Base-by-base conservation (phyloP, 495 filamentous ascomycete genomes). In the Tuber borchii region DNA sequence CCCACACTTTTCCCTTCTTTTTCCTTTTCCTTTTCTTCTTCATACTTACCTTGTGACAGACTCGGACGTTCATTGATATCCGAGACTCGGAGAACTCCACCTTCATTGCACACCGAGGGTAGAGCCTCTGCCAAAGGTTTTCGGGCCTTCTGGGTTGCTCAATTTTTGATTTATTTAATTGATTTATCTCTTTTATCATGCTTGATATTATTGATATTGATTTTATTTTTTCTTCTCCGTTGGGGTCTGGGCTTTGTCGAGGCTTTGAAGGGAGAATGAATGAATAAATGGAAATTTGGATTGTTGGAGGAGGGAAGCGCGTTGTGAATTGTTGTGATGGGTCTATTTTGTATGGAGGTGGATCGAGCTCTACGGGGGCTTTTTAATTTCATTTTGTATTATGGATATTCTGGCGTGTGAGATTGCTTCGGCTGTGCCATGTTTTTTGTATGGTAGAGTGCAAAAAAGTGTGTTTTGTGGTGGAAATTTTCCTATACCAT, bases 11-110 rank as follows among this genome's bases (percentile, higher is more conserved):
- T 16, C 14, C 31, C 14, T 7, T 7, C 1, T 14, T 65, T 65
- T 34, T 17, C 2, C 56, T 14, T 65, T 65, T 65, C 16, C 56
- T 61, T 65, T 65, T 34, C 56, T 61, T 61, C 73, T 71, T 75
- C 78, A 79, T 79, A 79, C 78, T 79, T 79, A 79, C 78, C 78
- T 79, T 79, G 78, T 77, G 78, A 79, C 78, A 79, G 78, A 79
- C 78, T 74, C 78, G 77, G 77, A 71, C 78, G 78, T 77, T 79
- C 78, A 79, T 56, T 71, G 75, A 79, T 77, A 79, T 77, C 73
- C 73, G 78, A 71, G 78, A 73, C 78, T 79, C 78, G 78, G 75
- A 78, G 72, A 72, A 79, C 78, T 65, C 56, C 56, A 71, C 78
- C 78, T 79, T 79, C 78, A 79, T 79, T 79, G 78, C 78, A 79